Percentiles rank a stretch among this genome's conserved stretches.
Evolutionary conservation across 73 alveolate species (phyloP).

Genomic region (Paramecium pentaurelia): DNA sequence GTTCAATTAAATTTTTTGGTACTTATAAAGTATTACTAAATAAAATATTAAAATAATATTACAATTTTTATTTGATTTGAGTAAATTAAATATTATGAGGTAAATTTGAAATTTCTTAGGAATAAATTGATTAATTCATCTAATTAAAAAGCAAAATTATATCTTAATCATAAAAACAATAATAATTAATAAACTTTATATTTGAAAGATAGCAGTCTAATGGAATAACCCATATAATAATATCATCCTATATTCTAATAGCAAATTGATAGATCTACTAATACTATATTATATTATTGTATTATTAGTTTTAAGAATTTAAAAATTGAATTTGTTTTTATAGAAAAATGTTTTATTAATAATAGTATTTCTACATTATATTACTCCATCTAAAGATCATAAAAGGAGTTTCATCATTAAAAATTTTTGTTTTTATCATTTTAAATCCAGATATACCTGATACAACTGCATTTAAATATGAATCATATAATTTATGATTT

Average conservation of each 20-base stretch:
- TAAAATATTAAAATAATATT: not conserved
- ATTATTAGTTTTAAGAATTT: not conserved
- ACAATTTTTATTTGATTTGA: not conserved
- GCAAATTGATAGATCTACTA: not conserved
- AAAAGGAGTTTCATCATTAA: not conserved
- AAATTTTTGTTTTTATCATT: not conserved
- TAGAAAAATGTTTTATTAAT: not conserved
- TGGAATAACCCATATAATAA: not conserved
- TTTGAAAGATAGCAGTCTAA: not conserved
- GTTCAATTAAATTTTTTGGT: not conserved
- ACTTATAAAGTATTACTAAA: not conserved
- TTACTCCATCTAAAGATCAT: not conserved
- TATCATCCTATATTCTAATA: not conserved
- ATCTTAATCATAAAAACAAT: not conserved
- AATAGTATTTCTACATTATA: not conserved
- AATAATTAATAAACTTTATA: not conserved
- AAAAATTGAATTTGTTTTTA: not conserved
- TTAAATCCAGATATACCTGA: not conserved
- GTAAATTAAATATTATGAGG: not conserved
- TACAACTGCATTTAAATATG: not conserved
- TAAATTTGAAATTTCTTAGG: not conserved
- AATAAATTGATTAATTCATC: not conserved
- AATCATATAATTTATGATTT: not conserved
- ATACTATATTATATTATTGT: not conserved
- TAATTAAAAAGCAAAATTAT: not conserved